Evolutionary conservation across 2,329 filamentous ascomycete species (phyloP).

Genomic region (Diaporthe longicolla): DNA sequence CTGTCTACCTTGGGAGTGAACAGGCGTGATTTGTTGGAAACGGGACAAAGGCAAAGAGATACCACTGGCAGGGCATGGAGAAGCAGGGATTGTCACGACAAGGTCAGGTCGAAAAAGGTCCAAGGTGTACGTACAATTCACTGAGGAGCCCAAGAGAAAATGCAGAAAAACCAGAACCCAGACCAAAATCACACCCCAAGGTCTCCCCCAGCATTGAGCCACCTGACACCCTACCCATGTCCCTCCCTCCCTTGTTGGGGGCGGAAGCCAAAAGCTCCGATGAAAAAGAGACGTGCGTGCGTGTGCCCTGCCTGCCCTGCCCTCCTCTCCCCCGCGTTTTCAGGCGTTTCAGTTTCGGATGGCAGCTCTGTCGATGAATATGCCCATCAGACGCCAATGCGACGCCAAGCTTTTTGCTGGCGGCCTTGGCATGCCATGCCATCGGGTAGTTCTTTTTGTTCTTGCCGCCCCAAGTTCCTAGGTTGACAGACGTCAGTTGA

Average conservation of each 20-base stretch:
- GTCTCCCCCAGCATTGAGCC: background rate
- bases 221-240: background rate
- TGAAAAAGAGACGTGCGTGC: too few relatives aligned
- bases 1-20: background rate
- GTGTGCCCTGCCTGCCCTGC: too few relatives aligned
- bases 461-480: too few relatives aligned
- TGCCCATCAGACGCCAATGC: constrained; percentile 39
- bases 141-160: background rate
- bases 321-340: constrained; percentile 4
- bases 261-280: constrained; percentile 32
- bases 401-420: constrained; percentile 9
- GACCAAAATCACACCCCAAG: background rate
- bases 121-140: too few relatives aligned
- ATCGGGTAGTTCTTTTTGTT: background rate
- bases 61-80: too few relatives aligned
- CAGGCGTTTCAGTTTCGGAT: constrained; percentile 39
- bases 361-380: constrained; percentile 34
- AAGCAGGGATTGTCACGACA: background rate
- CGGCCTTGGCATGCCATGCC: constrained; percentile 3
- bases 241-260: background rate
- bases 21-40: background rate
- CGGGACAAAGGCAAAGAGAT: background rate
- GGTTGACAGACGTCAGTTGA: constrained; percentile 26
- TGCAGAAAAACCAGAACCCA: background rate
- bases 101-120: background rate